A percentile compares a stretch with the other conserved stretches of the same genome.
These are phyloP conservation scores for Aspergillus indologenus DNA, from an alignment of 495 filamentous ascomycete species.

Conservation along the genomic window DNA sequence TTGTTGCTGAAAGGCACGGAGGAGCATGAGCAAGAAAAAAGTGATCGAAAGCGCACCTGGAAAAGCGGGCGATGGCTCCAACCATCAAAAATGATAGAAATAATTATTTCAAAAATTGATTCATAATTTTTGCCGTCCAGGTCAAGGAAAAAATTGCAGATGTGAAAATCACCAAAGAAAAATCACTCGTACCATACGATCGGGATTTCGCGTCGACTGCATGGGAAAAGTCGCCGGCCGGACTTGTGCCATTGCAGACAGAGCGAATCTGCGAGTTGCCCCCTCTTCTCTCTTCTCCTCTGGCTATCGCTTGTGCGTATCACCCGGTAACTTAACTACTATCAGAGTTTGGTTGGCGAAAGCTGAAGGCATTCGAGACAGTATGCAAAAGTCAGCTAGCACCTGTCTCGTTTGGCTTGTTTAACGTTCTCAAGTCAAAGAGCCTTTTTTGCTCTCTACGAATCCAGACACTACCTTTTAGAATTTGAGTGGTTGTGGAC, in stretches of 20 bases:
- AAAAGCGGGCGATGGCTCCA: slow-evolving; percentile 23
- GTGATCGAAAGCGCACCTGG: not conserved
- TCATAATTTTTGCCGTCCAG: not conserved
- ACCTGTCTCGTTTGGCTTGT: not conserved
- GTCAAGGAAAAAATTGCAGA: not conserved
- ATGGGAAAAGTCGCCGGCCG: slow-evolving; percentile 27
- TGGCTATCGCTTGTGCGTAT: not conserved
- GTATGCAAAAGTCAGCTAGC: not conserved
- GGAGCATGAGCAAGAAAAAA: not conserved
- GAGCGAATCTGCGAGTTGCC: not conserved
- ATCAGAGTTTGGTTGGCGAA: not conserved
- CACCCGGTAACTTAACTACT: not conserved
- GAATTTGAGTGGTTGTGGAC: too few relatives aligned
- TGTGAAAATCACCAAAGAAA: not conserved
- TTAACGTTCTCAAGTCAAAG: not conserved
- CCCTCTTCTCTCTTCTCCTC: not conserved
- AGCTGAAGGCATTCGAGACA: not conserved
- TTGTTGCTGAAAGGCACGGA: not conserved
- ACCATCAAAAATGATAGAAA: not conserved
- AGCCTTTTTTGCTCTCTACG: too few relatives aligned
- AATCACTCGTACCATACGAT: slow-evolving; percentile 25
- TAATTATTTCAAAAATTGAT: not conserved
- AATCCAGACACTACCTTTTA: too few relatives aligned
- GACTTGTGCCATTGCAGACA: slow-evolving; percentile 5
- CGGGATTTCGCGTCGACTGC: slow-evolving; percentile 19